These are phyloP conservation scores for Flaveria floridana DNA, from an alignment of 140 eudicot genomes.

Conservation along the genomic window DNA sequence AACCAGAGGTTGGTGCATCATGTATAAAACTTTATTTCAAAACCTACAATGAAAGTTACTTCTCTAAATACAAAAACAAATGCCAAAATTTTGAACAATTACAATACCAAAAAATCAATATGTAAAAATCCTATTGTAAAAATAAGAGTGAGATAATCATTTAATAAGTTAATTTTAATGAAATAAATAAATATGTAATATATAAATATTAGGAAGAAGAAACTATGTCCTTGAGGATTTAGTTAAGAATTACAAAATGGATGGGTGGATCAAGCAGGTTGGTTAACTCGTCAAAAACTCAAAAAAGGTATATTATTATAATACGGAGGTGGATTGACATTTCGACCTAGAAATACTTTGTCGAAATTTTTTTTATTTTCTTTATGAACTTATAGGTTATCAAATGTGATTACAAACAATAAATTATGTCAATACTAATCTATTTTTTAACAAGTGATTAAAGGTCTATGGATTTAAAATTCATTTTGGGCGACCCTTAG, in stretches of 20 bases:
- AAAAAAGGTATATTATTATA: too few species aligned
- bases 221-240: neutral
- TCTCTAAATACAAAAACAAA: too few species aligned
- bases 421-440: neutral
- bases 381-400: neutral
- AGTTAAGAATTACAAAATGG: constrained; percentile 9
- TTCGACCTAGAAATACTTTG: neutral
- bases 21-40: too few species aligned
- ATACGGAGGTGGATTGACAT: neutral
- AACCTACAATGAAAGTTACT: too few species aligned
- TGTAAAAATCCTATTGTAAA: too few species aligned
- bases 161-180: too few species aligned
- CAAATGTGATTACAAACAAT: neutral
- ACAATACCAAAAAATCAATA: too few species aligned
- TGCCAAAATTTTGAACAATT: too few species aligned
- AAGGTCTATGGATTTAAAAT: neutral
- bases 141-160: too few species aligned
- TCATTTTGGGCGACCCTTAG: neutral
- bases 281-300: neutral
- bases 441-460: neutral
- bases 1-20: constrained; percentile 72
- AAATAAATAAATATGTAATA: too few species aligned
- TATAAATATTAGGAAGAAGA: too few species aligned
- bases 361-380: neutral
- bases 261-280: neutral